Percentiles rank a stretch among this genome's conserved stretches.
phyloP scores from a whole-genome alignment of 805 yeast genomes.

The Candida odintsovae region DNA sequence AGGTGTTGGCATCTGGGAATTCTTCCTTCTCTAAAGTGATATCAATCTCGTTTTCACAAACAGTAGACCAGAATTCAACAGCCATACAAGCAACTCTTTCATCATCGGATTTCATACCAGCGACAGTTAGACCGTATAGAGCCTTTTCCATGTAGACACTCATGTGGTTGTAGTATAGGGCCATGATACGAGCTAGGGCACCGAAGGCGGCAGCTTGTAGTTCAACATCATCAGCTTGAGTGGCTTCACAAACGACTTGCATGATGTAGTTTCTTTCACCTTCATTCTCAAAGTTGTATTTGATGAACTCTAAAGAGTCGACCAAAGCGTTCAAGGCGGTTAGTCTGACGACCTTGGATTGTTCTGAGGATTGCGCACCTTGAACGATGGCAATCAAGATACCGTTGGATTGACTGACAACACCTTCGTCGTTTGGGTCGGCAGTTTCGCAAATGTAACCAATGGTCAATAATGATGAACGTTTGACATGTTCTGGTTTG shows the following conservation, averaged over 20 bases:
- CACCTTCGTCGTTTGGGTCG: slow-evolving; percentile 67
- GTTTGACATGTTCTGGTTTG: slow-evolving; percentile 72
- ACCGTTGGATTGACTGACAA: slow-evolving; percentile 82
- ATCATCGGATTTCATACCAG: slow-evolving; percentile 82
- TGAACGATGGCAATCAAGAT: slow-evolving; percentile 93
- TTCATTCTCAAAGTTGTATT: slow-evolving; percentile 82
- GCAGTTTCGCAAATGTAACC: slow-evolving; percentile 96
- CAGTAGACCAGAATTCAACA: slow-evolving; percentile 98
- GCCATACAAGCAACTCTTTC: slow-evolving; percentile 96
- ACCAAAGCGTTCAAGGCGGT: slow-evolving; percentile 92
- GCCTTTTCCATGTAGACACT: slow-evolving; percentile 97
- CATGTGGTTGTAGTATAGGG: slow-evolving; percentile 84
- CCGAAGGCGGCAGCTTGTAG: slow-evolving; percentile 95
- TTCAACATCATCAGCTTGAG: slow-evolving; percentile 80
- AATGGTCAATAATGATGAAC: slow-evolving; percentile 81
- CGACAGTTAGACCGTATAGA: slow-evolving; percentile 78
- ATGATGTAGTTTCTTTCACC: slow-evolving; percentile 95
- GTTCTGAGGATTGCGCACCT: slow-evolving; percentile 85
- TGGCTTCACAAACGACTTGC: slow-evolving; percentile 99
- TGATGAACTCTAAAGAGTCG: slow-evolving; percentile 84
- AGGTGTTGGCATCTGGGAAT: slow-evolving; percentile 43
- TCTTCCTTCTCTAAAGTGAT: slow-evolving; percentile 65
- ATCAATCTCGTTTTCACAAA: slow-evolving; percentile 95
- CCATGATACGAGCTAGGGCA: slow-evolving; percentile 88
- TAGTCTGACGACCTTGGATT: slow-evolving; percentile 66